Evolutionary conservation across 768 basidiomycete genomes (phyloP).

Genomic region (Psilocybe tampanensis): DNA sequence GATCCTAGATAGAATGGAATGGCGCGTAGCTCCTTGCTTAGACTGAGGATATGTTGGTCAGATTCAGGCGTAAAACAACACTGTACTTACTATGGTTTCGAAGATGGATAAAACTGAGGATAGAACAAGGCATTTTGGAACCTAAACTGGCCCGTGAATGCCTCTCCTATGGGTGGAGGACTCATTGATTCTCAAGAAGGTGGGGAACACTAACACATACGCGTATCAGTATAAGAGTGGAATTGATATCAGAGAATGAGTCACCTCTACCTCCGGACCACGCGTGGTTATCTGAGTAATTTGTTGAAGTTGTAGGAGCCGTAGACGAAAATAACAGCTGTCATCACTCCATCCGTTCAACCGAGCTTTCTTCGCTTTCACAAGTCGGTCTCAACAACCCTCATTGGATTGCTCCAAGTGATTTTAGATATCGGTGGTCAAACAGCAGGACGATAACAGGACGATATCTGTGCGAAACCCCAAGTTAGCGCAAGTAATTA

Average conservation of each 20-base stretch:
- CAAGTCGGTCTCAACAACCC: too few relatives aligned
- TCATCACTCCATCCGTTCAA: too few relatives aligned
- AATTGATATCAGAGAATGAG: neutral
- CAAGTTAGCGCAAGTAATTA: too few relatives aligned
- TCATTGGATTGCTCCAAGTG: too few relatives aligned
- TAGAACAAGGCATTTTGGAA: neutral
- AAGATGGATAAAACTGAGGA: neutral
- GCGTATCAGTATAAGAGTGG: neutral
- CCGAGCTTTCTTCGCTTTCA: too few relatives aligned
- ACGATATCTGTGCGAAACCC: too few relatives aligned
- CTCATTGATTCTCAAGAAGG: neutral
- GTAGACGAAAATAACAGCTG: too few relatives aligned
- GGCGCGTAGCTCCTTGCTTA: slow-evolving; percentile 3
- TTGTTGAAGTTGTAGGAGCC: too few relatives aligned
- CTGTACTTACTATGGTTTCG: neutral
- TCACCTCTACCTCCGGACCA: neutral
- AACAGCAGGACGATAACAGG: too few relatives aligned
- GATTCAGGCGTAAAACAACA: neutral
- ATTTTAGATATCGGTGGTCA: too few relatives aligned
- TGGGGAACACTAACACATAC: neutral
- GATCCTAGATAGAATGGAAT: slow-evolving; percentile 9
- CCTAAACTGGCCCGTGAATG: neutral
- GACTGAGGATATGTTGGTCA: neutral
- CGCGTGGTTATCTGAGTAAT: slow-evolving; percentile 3
- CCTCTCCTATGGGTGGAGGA: neutral